Percentiles rank a stretch among this genome's conserved stretches.
Conservation (phyloP, 2,329 filamentous ascomycete species). For the Akanthomyces dipterigenus region DNA sequence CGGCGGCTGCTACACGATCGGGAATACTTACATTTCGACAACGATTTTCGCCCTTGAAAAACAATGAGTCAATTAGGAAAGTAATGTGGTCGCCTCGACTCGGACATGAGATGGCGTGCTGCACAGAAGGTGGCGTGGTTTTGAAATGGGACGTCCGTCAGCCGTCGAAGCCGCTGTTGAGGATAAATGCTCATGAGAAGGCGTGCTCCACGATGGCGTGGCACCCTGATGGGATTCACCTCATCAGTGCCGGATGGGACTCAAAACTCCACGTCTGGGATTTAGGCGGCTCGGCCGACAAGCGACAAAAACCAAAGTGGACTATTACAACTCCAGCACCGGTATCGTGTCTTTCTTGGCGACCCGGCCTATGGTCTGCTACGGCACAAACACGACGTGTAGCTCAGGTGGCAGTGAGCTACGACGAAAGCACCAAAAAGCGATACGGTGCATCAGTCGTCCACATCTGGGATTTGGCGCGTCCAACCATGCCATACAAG, state of each 20-base stretch:
- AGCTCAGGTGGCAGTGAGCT: conserved; percentile 56
- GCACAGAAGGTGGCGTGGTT: conserved; percentile 54
- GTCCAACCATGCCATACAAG: conserved; percentile 60
- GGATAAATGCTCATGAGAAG: conserved; percentile 56
- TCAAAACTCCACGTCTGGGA: conserved; percentile 60
- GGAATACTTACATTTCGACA: conserved; percentile 44
- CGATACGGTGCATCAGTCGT: conserved; percentile 51
- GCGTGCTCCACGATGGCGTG: conserved; percentile 55
- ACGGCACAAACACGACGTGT: conserved; percentile 52
- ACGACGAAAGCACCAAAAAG: conserved; percentile 49
- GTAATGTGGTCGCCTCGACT: conserved; percentile 60
- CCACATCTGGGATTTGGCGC: conserved; percentile 63
- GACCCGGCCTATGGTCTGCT: conserved; percentile 59
- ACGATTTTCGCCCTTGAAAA: conserved; percentile 34
- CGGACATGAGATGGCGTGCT: conserved; percentile 57
- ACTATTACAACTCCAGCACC: conserved; percentile 55
- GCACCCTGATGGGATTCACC: conserved; percentile 62
- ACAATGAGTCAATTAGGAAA: conserved; percentile 44
- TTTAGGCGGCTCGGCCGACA: conserved; percentile 51
- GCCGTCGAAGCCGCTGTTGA: conserved; percentile 43
- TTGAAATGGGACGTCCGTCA: conserved; percentile 60
- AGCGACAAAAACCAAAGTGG: conserved; percentile 58
- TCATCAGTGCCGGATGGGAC: conserved; percentile 57
- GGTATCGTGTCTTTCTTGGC: conserved; percentile 53
- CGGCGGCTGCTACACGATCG: conserved; percentile 39